Evolutionary conservation across 441 rosid genomes (phyloP).

Genomic region (Flueggea neowawraea): DNA sequence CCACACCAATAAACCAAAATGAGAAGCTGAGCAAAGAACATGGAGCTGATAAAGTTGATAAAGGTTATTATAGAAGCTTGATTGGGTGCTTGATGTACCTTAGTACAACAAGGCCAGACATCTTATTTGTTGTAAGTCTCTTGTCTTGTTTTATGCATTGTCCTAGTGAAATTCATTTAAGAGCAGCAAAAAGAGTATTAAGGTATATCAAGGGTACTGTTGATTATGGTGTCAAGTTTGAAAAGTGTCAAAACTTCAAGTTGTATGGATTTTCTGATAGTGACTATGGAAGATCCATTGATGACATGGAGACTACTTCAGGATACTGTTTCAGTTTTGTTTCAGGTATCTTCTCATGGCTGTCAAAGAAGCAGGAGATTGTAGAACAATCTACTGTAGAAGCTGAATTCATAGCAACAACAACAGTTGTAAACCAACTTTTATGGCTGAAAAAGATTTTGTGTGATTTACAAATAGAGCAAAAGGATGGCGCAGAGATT

Average conservation of each 20-base stretch:
- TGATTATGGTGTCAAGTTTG: background rate
- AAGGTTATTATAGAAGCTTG: background rate
- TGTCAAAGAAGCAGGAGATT: no score
- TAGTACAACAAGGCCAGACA: slow-evolving; percentile 6
- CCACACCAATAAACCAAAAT: background rate
- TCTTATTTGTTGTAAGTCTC: background rate
- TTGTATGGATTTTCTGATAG: slow-evolving; percentile 4
- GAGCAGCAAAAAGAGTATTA: background rate
- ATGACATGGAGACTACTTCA: slow-evolving; percentile 1
- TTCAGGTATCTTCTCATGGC: no score
- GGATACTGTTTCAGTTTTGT: no score
- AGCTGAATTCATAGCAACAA: no score
- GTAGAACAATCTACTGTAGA: background rate
- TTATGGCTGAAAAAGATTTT: background rate
- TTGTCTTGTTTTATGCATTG: slow-evolving; percentile 5
- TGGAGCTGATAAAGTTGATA: slow-evolving; percentile 4
- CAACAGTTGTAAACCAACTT: background rate
- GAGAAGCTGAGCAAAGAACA: slow-evolving; percentile 12
- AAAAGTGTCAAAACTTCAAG: background rate
- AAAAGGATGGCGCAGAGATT: background rate
- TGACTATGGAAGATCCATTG: slow-evolving; percentile 2
- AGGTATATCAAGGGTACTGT: no score
- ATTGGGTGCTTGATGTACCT: no score
- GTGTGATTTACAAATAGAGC: background rate
- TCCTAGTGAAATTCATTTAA: slow-evolving; percentile 1